Conservation (phyloP, 1,284 basidiomycete species). For the Pseudozyma tsukubaensis region DNA sequence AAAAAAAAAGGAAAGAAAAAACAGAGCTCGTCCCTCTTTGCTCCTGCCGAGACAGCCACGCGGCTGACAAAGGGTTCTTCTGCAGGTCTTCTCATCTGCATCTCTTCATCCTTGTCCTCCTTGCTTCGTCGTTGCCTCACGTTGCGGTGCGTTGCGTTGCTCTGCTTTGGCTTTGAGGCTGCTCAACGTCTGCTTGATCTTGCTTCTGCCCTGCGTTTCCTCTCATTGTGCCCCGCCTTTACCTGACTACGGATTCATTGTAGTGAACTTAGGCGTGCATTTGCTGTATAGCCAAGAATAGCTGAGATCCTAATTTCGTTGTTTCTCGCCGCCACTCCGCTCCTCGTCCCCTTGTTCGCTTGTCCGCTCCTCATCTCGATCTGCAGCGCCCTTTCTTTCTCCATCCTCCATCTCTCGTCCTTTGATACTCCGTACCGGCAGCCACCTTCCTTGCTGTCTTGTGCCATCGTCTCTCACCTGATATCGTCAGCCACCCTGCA, state of each 20-base stretch:
- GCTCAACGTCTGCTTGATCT: too few species aligned
- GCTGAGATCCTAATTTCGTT: background rate
- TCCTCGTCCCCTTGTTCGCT: background rate
- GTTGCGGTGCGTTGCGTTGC: too few species aligned
- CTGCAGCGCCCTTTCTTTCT: background rate
- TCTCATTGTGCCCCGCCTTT: too few species aligned
- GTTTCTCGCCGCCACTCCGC: conserved; percentile 16
- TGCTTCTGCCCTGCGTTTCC: background rate
- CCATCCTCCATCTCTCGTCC: background rate
- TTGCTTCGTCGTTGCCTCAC: background rate
- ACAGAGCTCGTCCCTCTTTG: conserved; percentile 14
- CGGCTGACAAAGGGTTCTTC: conserved; percentile 6
- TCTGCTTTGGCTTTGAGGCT: too few species aligned
- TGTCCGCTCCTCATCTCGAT: conserved; percentile 4
- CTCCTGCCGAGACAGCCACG: conserved; percentile 34
- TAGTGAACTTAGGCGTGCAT: too few species aligned
- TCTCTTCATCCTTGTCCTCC: background rate
- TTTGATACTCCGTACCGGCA: too few species aligned
- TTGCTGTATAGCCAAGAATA: too few species aligned
- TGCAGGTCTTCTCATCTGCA: background rate
- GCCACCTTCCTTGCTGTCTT: too few species aligned
- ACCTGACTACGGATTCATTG: too few species aligned
- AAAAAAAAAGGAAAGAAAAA: background rate
- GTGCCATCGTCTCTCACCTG: conserved; percentile 1
- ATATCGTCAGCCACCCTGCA: background rate